These are phyloP conservation scores for Anisogramma anomala DNA, from an alignment of 2,329 filamentous ascomycete genomes.

Conservation along the genomic window DNA sequence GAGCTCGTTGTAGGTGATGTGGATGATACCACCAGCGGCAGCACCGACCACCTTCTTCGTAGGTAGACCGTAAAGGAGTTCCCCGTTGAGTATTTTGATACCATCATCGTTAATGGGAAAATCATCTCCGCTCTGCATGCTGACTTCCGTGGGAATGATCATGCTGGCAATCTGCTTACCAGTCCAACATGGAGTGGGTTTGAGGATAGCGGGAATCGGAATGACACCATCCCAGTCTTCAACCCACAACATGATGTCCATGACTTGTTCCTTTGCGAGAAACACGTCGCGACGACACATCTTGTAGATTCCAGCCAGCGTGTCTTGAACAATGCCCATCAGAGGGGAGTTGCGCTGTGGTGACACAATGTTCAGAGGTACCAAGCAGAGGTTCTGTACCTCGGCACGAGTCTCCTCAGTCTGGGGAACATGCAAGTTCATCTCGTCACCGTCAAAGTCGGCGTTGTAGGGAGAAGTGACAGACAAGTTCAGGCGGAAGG, in stretches of 20 bases:
- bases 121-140: slow-evolving; percentile 54
- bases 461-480: slow-evolving; percentile 99
- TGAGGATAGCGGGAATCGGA: slow-evolving; percentile 84
- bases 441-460: slow-evolving; percentile 99
- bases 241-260: slow-evolving; percentile 96
- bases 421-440: slow-evolving; percentile 99
- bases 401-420: slow-evolving; percentile 94
- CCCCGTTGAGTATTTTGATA: slow-evolving; percentile 71
- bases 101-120: slow-evolving; percentile 63
- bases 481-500: slow-evolving; percentile 92
- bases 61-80: slow-evolving; percentile 81
- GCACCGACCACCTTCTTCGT: slow-evolving; percentile 94
- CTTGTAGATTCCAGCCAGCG: slow-evolving; percentile 92
- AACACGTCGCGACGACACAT: slow-evolving; percentile 89
- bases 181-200: slow-evolving; percentile 87
- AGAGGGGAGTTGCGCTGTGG: slow-evolving; percentile 92
- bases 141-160: slow-evolving; percentile 79
- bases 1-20: slow-evolving; percentile 93
- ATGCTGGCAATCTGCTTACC: slow-evolving; percentile 96
- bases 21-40: slow-evolving; percentile 78
- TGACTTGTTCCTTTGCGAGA: slow-evolving; percentile 78
- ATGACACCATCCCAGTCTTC: slow-evolving; percentile 95
- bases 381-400: slow-evolving; percentile 86
- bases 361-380: slow-evolving; percentile 97
- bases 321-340: slow-evolving; percentile 99